These are phyloP conservation scores for Populus nigra DNA, from an alignment of 345 rosid genomes.

Conservation along the genomic window DNA sequence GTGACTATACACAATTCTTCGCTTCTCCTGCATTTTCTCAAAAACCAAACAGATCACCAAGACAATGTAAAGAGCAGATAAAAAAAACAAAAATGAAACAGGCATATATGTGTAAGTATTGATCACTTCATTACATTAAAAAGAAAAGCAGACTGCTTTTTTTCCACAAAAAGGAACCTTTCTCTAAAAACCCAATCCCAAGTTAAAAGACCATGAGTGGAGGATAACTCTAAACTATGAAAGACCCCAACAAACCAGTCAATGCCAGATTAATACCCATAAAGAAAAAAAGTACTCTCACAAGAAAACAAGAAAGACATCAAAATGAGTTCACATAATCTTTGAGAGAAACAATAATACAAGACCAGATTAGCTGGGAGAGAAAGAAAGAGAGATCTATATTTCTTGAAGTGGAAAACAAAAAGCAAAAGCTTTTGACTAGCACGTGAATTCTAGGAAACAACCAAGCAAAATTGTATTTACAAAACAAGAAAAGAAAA, in stretches of 20 bases:
- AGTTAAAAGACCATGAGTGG: conserved; percentile 9
- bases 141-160: not conserved
- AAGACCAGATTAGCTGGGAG: not conserved
- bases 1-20: not conserved
- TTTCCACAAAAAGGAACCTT: conserved; percentile 9
- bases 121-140: not conserved
- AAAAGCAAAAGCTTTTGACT: not conserved
- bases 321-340: not conserved
- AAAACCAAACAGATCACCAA: conserved; percentile 9
- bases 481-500: not conserved
- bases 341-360: not conserved
- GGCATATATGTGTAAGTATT: not conserved
- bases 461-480: not conserved
- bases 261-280: not conserved
- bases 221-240: conserved; percentile 3
- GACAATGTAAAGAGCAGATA: not conserved
- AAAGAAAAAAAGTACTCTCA: not conserved
- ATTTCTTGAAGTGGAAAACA: conserved; percentile 1
- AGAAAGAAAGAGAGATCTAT: not conserved
- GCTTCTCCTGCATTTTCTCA: conserved; percentile 22
- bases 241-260: not conserved
- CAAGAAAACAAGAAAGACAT: not conserved
- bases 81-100: not conserved
- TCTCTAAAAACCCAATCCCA: conserved; percentile 15
- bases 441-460: conserved; percentile 5